Evolutionary conservation across 345 rosid genomes (phyloP).

Genomic region (Xanthoceras sorbifolium): DNA sequence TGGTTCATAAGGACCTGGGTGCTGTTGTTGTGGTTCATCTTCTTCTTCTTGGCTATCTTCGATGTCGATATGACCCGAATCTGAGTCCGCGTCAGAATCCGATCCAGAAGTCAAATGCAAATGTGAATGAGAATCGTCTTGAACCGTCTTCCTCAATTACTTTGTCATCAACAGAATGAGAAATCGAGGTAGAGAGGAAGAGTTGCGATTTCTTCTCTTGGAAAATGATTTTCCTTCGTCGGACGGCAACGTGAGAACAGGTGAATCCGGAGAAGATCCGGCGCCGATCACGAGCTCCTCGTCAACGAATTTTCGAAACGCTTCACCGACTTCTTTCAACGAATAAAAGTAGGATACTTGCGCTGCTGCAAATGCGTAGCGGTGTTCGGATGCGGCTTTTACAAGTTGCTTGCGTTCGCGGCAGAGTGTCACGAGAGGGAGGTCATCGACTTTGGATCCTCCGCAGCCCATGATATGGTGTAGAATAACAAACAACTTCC

Average conservation of each 20-base stretch:
- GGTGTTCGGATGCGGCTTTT: constrained; percentile 69
- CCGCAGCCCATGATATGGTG: constrained; percentile 83
- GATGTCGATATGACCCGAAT: constrained; percentile 58
- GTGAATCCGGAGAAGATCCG: constrained; percentile 51
- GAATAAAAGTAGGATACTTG: constrained; percentile 77
- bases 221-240: constrained; percentile 53
- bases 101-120: constrained; percentile 69
- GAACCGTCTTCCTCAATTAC: constrained; percentile 36
- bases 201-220: constrained; percentile 24
- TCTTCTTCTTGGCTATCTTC: constrained; percentile 31
- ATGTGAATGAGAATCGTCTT: constrained; percentile 35
- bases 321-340: constrained; percentile 72
- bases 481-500: neutral
- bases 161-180: constrained; percentile 51
- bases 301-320: constrained; percentile 74
- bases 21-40: neutral
- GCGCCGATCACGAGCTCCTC: constrained; percentile 67
- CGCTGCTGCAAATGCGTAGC: constrained; percentile 84
- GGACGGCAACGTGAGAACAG: constrained; percentile 80
- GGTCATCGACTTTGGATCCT: constrained; percentile 81
- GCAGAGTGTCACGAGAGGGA: constrained; percentile 72
- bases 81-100: constrained; percentile 52
- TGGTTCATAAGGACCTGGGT: no score
- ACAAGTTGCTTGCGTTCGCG: constrained; percentile 71
- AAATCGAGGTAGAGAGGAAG: constrained; percentile 66